Conservation (phyloP, 192 early-diverging fungal species). For the Coemansia sp. region DNA sequence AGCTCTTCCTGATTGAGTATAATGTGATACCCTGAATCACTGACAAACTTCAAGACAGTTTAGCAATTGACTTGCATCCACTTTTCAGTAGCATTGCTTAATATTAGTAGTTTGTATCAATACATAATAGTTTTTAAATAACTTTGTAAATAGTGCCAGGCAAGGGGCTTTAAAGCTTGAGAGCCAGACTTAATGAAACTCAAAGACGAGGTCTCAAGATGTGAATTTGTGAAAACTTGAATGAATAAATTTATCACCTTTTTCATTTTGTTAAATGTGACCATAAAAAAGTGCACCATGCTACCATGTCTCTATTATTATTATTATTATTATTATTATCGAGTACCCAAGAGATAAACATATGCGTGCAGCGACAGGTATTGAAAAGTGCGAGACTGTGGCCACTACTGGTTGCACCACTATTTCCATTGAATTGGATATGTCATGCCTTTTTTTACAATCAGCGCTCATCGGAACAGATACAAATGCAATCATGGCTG, state of each 20-base stretch:
- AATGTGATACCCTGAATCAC: too few species aligned
- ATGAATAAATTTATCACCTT: background rate
- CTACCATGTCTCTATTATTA: background rate
- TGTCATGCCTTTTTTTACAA: background rate
- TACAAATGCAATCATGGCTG: background rate
- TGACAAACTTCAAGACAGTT: too few species aligned
- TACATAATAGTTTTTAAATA: too few species aligned
- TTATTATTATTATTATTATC: background rate
- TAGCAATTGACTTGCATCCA: background rate
- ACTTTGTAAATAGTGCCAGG: too few species aligned
- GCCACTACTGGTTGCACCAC: background rate
- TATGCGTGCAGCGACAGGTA: background rate
- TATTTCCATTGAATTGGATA: background rate
- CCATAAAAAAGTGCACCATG: background rate
- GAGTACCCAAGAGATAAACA: background rate
- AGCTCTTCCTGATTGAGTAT: background rate
- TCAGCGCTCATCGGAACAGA: background rate
- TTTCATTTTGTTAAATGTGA: background rate
- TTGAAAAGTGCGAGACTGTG: background rate
- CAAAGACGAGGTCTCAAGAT: too few species aligned
- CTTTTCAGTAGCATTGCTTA: background rate
- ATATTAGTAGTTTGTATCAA: background rate
- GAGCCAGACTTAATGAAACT: too few species aligned
- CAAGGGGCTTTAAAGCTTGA: too few species aligned
- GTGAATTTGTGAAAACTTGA: background rate